These are phyloP conservation scores for Kwoniella botswanensis DNA, from an alignment of 768 basidiomycete genomes.

Conservation along the genomic window DNA sequence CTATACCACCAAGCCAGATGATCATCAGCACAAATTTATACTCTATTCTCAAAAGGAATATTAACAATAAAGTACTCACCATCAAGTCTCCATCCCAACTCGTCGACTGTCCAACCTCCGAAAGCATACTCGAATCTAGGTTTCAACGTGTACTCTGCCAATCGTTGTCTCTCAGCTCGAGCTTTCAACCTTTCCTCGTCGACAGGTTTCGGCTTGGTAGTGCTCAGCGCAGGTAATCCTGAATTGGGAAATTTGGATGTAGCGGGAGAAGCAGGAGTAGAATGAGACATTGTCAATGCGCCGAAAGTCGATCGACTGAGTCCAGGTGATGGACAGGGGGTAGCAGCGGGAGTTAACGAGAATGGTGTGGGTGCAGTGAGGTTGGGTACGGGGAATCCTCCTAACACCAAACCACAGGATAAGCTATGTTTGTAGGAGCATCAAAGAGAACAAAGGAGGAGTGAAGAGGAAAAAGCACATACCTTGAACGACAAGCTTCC, in stretches of 20 bases:
- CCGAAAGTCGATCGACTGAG: constrained; percentile 25
- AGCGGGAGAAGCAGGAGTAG: constrained; percentile 11
- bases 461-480: constrained; percentile 5
- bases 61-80: constrained; percentile 29
- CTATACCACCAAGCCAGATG: constrained; percentile 17
- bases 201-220: constrained; percentile 42
- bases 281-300: constrained; percentile 18
- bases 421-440: background rate
- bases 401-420: constrained; percentile 15
- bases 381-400: constrained; percentile 53
- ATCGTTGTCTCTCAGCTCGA: constrained; percentile 35
- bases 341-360: constrained; percentile 48
- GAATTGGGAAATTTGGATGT: constrained; percentile 7
- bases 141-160: constrained; percentile 47
- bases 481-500: constrained; percentile 51
- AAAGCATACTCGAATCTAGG: constrained; percentile 52
- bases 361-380: constrained; percentile 53
- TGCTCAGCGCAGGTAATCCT: constrained; percentile 40
- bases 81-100: constrained; percentile 45
- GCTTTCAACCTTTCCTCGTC: constrained; percentile 35
- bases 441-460: background rate
- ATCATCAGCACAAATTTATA: background rate
- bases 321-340: constrained; percentile 45
- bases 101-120: constrained; percentile 42
- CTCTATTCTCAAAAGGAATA: background rate